Evolutionary conservation across 805 yeast species (phyloP).

Genomic region (Blastobotrys parvus): DNA sequence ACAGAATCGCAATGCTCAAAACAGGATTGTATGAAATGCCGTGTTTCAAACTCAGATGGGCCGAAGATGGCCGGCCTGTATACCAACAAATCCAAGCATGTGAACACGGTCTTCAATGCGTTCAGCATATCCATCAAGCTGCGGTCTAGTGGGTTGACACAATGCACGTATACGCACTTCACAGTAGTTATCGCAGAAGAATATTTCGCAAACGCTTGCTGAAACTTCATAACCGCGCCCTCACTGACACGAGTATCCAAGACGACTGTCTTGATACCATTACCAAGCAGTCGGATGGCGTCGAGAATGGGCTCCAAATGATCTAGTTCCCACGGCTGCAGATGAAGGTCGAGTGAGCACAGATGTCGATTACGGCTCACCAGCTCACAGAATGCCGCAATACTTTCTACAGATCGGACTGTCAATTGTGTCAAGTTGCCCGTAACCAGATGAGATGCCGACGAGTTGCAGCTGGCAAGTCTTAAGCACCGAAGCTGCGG

Average conservation of each 20-base stretch:
- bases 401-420: background rate
- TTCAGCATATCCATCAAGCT: background rate
- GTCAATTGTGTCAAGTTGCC: background rate
- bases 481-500: background rate
- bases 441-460: background rate
- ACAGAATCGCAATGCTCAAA: too few relatives aligned
- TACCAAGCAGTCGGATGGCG: background rate
- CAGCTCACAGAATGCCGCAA: background rate
- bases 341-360: background rate
- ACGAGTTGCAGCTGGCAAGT: background rate
- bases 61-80: background rate
- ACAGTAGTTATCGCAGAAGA: background rate
- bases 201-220: background rate
- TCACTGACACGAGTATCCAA: background rate
- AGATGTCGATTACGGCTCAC: background rate
- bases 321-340: background rate
- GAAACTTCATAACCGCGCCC: background rate
- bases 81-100: background rate
- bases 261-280: background rate
- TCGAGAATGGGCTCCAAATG: background rate
- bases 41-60: background rate
- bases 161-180: background rate
- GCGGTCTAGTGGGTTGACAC: background rate
- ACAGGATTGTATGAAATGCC: background rate
- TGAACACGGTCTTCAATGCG: background rate